Evolutionary conservation across 208 protist genomes (phyloP), one percentile per base, ranked within the genome.

Genomic region (Trypanosoma avium): DNA sequence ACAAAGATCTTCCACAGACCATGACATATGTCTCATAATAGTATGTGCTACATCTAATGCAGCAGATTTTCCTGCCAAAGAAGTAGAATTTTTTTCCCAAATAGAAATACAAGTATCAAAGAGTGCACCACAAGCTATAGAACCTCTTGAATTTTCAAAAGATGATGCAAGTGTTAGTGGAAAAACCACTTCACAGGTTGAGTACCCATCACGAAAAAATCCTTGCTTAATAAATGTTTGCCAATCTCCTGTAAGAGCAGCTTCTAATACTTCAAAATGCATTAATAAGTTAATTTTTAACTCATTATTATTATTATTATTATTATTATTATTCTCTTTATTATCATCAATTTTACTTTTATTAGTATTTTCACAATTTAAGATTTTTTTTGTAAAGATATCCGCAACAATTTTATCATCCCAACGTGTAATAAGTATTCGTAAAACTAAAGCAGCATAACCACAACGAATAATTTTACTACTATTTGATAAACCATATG

Each of bases 1-100:
- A 57, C 67, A 82, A 5, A 77, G 43, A 29, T 78, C 64, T 43
- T 73, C 71, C 53, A 68, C 45, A 13, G 71, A 82, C 71, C 71
- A 78, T 1, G 61, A 65, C 17, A 75, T 48, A 27, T 63, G 33
- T 12, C 55, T 26, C 67, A 82, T 68, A 4, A 72, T 49, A 9
- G 38, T 67, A 49, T 57, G 61, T 2, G 67, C 64, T 7, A 43
- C 50, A 57, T 66, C 61, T 15, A 78, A 47, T 21, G 56, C 58
- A 10, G 55, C 27, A 4, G 48, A 43, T 9, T 61, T 70, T 8
- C 50, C 21, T 36, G 46, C 15, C 5, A 59, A 27, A 6, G 46
- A 43, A 5, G 26, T 30, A 19, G 1, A 40, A 2, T 61, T 19
- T 3, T 36, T 7, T 33, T 75, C 67, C 67, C 67, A 75, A 42